Evolutionary conservation across 2,329 filamentous ascomycete species (phyloP).

Genomic region (Ophiostoma ips): DNA sequence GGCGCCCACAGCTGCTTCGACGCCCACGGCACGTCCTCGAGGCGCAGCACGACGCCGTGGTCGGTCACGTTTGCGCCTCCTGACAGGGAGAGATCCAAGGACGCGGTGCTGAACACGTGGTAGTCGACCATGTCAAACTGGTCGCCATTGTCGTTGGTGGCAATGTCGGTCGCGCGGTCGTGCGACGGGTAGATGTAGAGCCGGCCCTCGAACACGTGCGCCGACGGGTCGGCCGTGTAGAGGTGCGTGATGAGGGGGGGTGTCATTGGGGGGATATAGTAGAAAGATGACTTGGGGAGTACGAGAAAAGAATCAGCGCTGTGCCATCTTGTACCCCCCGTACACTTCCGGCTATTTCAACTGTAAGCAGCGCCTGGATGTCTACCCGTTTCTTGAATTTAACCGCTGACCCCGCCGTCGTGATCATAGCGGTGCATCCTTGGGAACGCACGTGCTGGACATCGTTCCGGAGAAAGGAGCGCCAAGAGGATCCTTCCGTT

Average conservation of each 20-base stretch:
- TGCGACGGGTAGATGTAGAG: constrained; percentile 74
- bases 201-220: constrained; percentile 62
- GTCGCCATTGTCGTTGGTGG: constrained; percentile 72
- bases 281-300: neutral
- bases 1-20: constrained; percentile 72
- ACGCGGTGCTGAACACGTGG: constrained; percentile 53
- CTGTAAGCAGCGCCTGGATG: no score
- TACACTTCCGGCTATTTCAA: no score
- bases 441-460: no score
- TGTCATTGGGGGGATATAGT: constrained; percentile 20
- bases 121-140: constrained; percentile 79
- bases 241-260: constrained; percentile 56
- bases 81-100: constrained; percentile 35
- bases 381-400: no score
- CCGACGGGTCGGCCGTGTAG: constrained; percentile 69
- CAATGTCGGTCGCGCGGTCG: constrained; percentile 60
- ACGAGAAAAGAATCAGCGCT: no score
- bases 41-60: constrained; percentile 55
- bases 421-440: no score
- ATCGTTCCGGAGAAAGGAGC: no score
- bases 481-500: no score
- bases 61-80: constrained; percentile 44
- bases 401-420: no score
- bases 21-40: constrained; percentile 59
- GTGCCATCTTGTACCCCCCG: no score